Evolutionary conservation across 2,329 filamentous ascomycete genomes (phyloP).

Genomic region (Onygena corvina): DNA sequence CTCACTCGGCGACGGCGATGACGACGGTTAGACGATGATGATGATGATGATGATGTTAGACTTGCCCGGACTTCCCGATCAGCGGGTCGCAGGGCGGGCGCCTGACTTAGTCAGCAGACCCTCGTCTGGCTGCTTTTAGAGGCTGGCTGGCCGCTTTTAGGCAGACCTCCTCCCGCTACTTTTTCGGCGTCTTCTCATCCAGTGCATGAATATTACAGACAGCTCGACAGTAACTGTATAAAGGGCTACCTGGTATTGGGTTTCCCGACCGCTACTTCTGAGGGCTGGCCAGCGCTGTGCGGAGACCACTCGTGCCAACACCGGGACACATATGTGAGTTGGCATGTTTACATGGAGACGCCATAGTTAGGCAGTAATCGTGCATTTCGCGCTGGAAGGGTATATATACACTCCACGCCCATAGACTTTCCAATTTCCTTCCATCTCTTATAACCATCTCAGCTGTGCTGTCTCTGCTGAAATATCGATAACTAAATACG

Average conservation of each 20-base stretch:
- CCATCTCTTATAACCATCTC: not conserved
- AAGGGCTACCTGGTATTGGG: not conserved
- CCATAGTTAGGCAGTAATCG: slow-evolving; percentile 1
- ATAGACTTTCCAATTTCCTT: not conserved
- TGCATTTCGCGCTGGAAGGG: not conserved
- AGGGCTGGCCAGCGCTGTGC: not conserved
- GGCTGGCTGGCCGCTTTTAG: not conserved
- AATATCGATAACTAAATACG: too few relatives aligned
- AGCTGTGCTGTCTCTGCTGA: not conserved
- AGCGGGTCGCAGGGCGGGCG: not conserved
- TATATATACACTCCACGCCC: not conserved
- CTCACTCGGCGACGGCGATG: too few relatives aligned
- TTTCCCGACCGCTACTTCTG: not conserved
- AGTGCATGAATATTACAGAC: too few relatives aligned
- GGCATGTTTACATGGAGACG: not conserved
- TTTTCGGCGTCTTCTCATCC: too few relatives aligned
- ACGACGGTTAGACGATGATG: too few relatives aligned
- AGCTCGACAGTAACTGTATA: too few relatives aligned
- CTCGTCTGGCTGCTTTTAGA: not conserved
- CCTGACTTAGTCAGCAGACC: slow-evolving; percentile 7
- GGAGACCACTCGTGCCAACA: slow-evolving; percentile 5
- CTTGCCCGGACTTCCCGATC: too few relatives aligned
- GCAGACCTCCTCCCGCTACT: not conserved
- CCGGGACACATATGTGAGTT: not conserved
- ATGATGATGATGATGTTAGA: too few relatives aligned